A percentile compares a stretch with the other conserved stretches of the same genome.
Conservation (phyloP, 2,329 filamentous ascomycete species). For the Aspergillus fijiensis region DNA sequence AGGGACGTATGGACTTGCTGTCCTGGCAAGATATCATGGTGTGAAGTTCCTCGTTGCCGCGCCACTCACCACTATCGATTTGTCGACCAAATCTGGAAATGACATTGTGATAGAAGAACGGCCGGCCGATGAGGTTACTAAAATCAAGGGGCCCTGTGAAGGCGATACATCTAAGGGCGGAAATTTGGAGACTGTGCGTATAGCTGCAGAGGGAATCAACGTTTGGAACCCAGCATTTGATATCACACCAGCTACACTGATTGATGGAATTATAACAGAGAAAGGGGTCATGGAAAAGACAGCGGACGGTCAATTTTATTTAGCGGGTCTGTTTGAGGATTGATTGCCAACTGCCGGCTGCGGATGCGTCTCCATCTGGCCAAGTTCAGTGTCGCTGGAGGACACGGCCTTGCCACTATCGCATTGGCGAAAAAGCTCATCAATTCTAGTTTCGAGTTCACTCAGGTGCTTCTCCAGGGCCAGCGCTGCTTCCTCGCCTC, state of each 20-base stretch:
- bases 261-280: conserved; percentile 94
- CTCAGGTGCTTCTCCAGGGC: conserved; percentile 56
- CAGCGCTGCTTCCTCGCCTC: conserved; percentile 56
- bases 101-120: conserved; percentile 91
- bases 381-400: neutral
- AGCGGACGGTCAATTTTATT: conserved; percentile 65
- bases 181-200: conserved; percentile 66
- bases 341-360: neutral
- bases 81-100: conserved; percentile 71
- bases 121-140: conserved; percentile 75
- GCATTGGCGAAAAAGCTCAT: conserved; percentile 14
- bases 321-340: conserved; percentile 38
- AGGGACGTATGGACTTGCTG: conserved; percentile 87
- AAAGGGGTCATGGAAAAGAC: conserved; percentile 81
- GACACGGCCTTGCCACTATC: neutral
- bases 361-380: neutral
- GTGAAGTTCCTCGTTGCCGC: conserved; percentile 95
- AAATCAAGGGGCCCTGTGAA: conserved; percentile 74
- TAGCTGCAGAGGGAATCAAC: conserved; percentile 70
- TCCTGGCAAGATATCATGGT: conserved; percentile 83
- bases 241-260: conserved; percentile 82
- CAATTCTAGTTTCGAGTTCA: conserved; percentile 55
- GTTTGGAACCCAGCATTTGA: conserved; percentile 99
- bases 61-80: conserved; percentile 89
- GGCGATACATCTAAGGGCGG: conserved; percentile 53